Evolutionary conservation across 108 stramenopile genomes (phyloP), one percentile per base, ranked within the genome.

Genomic region (Skeletonema potamos): DNA sequence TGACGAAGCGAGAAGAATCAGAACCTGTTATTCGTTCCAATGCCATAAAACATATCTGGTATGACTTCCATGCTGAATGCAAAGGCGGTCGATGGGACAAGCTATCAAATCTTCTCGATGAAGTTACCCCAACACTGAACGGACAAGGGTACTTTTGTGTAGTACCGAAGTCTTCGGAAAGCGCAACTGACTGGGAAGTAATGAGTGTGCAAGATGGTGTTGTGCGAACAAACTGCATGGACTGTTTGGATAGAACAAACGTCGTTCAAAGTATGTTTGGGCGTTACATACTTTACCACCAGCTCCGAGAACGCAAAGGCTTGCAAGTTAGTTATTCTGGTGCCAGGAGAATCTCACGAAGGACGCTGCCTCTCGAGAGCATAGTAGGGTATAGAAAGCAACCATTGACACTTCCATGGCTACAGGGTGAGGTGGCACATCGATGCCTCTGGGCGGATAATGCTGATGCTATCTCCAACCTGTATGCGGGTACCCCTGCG

Each of bases 181-280:
- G 3, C 27, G 3, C 33, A 27, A 51, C 15, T 34, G 36, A 58
- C 9, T 91, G 84, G 86, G 60, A 39, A 28, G 74, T 96, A 10
- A 32, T 54, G 28, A 73, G 62, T 33, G 27, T 80, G 39, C 98
- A 99, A 82, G 74, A 71, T 26, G 96, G 96, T 13, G 88, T 97
- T 24, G 83, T 97, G 27, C 89, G 98, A 17, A 99, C 98, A 22
- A 99, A 99, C 80, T 99, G 98, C 81, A 97, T 99, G 96, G 98
- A 99, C 83, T 96, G 95, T 77, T 80, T 99, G 32, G 98, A 99
- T 82, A 87, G 98, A 12, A 99, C 98, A 22, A 97, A 97, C 73
- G 98, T 99, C n/a, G 96, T 97, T 18, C 98, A 99, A 71, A 94
- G 92, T 62, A 72, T 97, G 55, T 87, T 97, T 62, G 97, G 94